These are phyloP conservation scores for Phoenix dactylifera DNA, from an alignment of 176 grass and related monocot species.

Conservation along the genomic window DNA sequence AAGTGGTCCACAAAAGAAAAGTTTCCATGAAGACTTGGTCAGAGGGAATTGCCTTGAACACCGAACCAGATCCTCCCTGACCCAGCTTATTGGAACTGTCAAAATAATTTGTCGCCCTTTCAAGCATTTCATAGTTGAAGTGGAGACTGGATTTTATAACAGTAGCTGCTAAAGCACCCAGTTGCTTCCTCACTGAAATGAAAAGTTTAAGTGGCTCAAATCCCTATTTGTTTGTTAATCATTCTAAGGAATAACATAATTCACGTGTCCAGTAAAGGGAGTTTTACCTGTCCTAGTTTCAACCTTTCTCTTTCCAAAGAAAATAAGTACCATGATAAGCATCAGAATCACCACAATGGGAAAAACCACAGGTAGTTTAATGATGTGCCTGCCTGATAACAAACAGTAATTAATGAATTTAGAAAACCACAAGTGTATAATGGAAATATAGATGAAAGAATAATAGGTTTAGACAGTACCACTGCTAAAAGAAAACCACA, in stretches of 20 bases:
- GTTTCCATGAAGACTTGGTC: neutral
- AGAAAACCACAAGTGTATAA: no score
- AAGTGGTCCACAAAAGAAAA: neutral
- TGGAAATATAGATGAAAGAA: no score
- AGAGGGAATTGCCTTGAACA: conserved; percentile 11
- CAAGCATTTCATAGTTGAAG: conserved; percentile 13
- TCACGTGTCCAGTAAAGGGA: neutral
- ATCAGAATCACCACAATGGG: neutral
- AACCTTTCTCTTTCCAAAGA: conserved; percentile 2
- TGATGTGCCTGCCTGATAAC: neutral
- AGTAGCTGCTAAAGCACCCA: conserved; percentile 4
- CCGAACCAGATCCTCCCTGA: conserved; percentile 16
- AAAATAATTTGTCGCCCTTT: conserved; percentile 14
- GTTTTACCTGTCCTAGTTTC: conserved; percentile 3
- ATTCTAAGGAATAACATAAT: neutral
- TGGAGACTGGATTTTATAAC: conserved; percentile 11
- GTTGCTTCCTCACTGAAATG: conserved; percentile 5
- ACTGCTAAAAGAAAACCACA: no score
- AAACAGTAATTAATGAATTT: neutral
- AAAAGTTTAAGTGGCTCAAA: neutral
- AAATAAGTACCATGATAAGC: neutral
- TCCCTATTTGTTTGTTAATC: neutral
- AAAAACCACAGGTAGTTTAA: neutral
- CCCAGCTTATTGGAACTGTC: conserved; percentile 10
- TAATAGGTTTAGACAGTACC: no score